Percentiles rank a stretch among this genome's conserved stretches.
Evolutionary conservation across 768 basidiomycete genomes (phyloP).

Genomic region (Boletellus ananas): DNA sequence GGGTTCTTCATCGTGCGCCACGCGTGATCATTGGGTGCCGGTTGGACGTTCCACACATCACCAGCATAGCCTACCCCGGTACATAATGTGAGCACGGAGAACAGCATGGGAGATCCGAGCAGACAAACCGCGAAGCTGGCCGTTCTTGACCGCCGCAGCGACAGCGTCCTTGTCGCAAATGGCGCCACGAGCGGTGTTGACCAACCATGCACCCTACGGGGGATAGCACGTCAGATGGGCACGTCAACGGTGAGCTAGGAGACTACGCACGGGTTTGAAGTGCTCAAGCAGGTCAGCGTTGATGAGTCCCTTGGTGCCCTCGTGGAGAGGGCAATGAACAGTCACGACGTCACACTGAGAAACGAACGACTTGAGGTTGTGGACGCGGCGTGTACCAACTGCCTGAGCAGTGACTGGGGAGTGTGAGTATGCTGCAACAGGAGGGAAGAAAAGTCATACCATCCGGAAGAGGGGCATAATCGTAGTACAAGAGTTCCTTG

Average conservation of each 20-base stretch:
- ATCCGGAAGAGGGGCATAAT: constrained; percentile 67
- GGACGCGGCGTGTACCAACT: constrained; percentile 67
- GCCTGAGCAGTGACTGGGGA: constrained; percentile 57
- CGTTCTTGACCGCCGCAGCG: constrained; percentile 65
- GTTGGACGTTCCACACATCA: constrained; percentile 86
- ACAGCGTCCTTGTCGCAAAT: constrained; percentile 83
- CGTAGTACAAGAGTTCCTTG: constrained; percentile 87
- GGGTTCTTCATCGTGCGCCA: constrained; percentile 83
- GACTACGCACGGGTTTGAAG: constrained; percentile 51
- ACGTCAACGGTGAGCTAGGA: background rate
- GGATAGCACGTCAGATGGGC: background rate
- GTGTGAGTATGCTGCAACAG: background rate
- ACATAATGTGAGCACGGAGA: background rate
- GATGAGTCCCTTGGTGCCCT: constrained; percentile 73
- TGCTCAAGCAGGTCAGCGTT: constrained; percentile 76
- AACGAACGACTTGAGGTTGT: constrained; percentile 62
- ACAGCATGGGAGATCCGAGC: background rate
- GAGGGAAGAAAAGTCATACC: constrained; percentile 31
- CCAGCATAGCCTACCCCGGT: constrained; percentile 29
- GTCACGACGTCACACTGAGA: constrained; percentile 74
- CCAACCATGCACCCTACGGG: constrained; percentile 77
- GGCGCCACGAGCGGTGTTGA: constrained; percentile 89
- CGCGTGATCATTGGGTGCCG: constrained; percentile 78
- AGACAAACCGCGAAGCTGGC: constrained; percentile 58
- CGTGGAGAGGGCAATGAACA: constrained; percentile 82